These are phyloP conservation scores for Lathyrus aphaca DNA, from an alignment of 306 rosid genomes.

Conservation along the genomic window DNA sequence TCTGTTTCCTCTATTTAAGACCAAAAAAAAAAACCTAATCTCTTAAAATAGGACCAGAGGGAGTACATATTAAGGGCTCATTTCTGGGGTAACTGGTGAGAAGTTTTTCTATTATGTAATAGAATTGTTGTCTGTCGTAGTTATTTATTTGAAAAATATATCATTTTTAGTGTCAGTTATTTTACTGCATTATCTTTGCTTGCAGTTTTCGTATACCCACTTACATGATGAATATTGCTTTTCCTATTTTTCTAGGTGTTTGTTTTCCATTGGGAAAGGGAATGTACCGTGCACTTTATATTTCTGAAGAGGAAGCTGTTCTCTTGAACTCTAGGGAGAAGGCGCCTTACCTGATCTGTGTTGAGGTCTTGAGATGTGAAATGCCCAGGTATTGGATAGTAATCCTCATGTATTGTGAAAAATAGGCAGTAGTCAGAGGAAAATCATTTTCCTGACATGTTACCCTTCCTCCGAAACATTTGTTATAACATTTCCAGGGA, in stretches of 20 bases:
- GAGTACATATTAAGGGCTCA: constrained; percentile 15
- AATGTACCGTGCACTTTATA: constrained; percentile 78
- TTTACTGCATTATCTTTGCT: constrained; percentile 20
- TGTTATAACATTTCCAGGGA: constrained; percentile 71
- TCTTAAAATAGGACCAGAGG: constrained; percentile 1
- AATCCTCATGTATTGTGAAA: constrained; percentile 19
- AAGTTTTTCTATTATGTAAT: constrained; percentile 7
- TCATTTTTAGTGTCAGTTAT: constrained; percentile 27
- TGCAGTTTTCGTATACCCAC: constrained; percentile 30
- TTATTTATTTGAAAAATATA: constrained; percentile 29
- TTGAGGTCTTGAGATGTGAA: constrained; percentile 89
- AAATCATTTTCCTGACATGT: constrained; percentile 34
- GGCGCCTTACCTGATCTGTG: constrained; percentile 88
- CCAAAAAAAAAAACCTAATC: background rate
- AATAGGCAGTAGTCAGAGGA: constrained; percentile 34
- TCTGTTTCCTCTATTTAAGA: constrained; percentile 2
- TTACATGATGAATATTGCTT: constrained; percentile 40
- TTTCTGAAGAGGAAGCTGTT: constrained; percentile 94
- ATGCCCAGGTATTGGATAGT: constrained; percentile 62
- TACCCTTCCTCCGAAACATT: constrained; percentile 34
- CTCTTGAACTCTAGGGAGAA: constrained; percentile 97
- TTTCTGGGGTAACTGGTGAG: constrained; percentile 8
- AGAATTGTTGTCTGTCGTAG: constrained; percentile 16
- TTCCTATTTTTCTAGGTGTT: constrained; percentile 58
- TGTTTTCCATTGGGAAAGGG: constrained; percentile 96